Conservation (phyloP, 2,329 filamentous ascomycete species). For the Purpureocillium takamizusanense region DNA sequence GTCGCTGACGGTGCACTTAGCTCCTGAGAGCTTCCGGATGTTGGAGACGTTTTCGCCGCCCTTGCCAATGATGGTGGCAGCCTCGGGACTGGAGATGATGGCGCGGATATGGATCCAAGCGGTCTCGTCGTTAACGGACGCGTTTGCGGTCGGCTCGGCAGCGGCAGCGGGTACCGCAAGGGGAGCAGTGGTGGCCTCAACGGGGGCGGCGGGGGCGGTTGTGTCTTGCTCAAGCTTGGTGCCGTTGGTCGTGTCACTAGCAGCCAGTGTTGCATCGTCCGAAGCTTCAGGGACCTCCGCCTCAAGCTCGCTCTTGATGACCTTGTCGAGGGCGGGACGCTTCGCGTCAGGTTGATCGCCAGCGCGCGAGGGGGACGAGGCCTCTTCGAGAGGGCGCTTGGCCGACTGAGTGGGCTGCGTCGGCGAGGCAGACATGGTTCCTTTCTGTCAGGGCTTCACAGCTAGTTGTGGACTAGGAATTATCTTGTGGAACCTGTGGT, state of each 20-base stretch:
- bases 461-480: not conserved
- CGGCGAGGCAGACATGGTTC: conserved; percentile 66
- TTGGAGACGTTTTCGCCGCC: conserved; percentile 97
- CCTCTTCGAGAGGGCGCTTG: conserved; percentile 94
- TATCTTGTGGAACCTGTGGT: too few species aligned
- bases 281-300: conserved; percentile 29
- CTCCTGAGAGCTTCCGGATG: conserved; percentile 88
- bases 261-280: conserved; percentile 35
- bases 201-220: conserved; percentile 16
- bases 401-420: conserved; percentile 57
- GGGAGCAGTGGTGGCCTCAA: conserved; percentile 11
- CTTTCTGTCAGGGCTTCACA: conserved; percentile 12
- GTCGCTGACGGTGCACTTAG: conserved; percentile 98
- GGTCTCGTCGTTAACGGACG: conserved; percentile 71
- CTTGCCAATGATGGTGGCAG: conserved; percentile 96
- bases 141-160: conserved; percentile 25
- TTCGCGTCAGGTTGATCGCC: conserved; percentile 96
- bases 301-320: conserved; percentile 60
- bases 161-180: conserved; percentile 18
- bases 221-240: conserved; percentile 27
- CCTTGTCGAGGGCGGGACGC: conserved; percentile 89
- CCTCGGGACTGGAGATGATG: conserved; percentile 94
- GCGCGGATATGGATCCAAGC: conserved; percentile 95
- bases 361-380: conserved; percentile 84
- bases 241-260: conserved; percentile 39